phyloP scores from a whole-genome alignment of 2,329 filamentous ascomycete species.

The Colletotrichum spinosum region DNA sequence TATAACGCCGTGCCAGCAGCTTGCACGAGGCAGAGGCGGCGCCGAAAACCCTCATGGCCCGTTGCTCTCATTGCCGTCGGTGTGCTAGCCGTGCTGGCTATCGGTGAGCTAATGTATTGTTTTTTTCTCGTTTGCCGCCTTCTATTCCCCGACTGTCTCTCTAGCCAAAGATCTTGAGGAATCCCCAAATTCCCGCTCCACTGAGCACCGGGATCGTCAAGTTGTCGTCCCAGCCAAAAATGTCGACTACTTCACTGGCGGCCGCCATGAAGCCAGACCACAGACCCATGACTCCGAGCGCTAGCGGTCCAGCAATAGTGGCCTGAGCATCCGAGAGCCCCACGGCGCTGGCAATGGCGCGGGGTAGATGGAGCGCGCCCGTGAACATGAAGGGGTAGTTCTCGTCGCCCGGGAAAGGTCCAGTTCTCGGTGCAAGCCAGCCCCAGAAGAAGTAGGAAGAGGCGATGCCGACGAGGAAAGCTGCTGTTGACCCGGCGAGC shows the following conservation, averaged over 20 bases:
- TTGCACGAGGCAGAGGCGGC: constrained; percentile 19
- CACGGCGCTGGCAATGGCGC: constrained; percentile 66
- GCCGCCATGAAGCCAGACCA: constrained; percentile 92
- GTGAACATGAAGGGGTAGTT: constrained; percentile 83
- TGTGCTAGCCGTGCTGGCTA: constrained; percentile 17
- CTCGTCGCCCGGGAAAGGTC: constrained; percentile 76
- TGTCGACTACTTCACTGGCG: constrained; percentile 88
- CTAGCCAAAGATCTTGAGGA: constrained; percentile 86
- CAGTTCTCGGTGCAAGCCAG: constrained; percentile 77
- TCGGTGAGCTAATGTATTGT: constrained; percentile 24
- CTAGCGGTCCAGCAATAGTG: constrained; percentile 76
- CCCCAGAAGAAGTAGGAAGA: constrained; percentile 92
- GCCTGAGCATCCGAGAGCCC: constrained; percentile 70
- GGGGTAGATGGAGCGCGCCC: constrained; percentile 78
- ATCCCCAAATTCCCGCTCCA: constrained; percentile 89
- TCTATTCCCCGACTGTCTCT: constrained; percentile 25
- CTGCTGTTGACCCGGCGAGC: constrained; percentile 87
- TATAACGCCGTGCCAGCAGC: constrained; percentile 26
- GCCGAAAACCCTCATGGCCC: constrained; percentile 7
- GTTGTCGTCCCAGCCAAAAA: constrained; percentile 98
- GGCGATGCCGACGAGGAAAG: constrained; percentile 83
- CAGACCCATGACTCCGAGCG: constrained; percentile 83
- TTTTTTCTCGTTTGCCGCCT: constrained; percentile 6
- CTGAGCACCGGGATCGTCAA: constrained; percentile 94
- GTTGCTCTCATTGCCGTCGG: constrained; percentile 8